Evolutionary conservation across 495 filamentous ascomycete genomes (phyloP), one percentile per base, ranked within the genome.

Genomic region (Bacidia gigantensis): DNA sequence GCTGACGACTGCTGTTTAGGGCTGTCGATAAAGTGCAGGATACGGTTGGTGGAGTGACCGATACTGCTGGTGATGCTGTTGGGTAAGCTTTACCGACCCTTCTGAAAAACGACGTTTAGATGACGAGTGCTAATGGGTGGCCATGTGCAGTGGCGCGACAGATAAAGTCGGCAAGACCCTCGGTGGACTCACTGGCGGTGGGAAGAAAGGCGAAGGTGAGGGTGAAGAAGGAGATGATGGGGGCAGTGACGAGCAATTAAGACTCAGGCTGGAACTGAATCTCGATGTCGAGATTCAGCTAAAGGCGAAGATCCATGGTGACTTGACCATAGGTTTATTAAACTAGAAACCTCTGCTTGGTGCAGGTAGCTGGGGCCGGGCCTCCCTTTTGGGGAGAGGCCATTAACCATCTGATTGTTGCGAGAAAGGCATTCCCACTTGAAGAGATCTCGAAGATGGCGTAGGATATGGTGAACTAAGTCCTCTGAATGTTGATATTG

Each of bases 231-330:
- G 24, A 43, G 49, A 43, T 9, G 26, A 48, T 14, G 56, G 46
- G 26, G 57, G 53, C 12, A 48, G 54, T 7, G 55, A 53, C 11
- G 56, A 61, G 35, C 47, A 89, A 62, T 67, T 95, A 53, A 75
- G 78, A 58, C 59, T 95, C 65, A 63, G 89, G 42, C 64, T 95
- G 49, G 89, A 95, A 62, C 63, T 95, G 48, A 95, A 95, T 67
- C 68, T 95, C 45, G 89, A 95, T 65, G 78, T 95, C 57, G 86
- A 95, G 72, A 82, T 95, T 26, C 81, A 88, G 63, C 70, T 95
- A 2, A 93, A 94, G 77, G 89, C 89, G 18, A 85, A 86, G 69
- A 92, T 95, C 64, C 86, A 92, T 63, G 87, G 89, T 67, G 89
- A 95, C 72, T 69, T 95, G 61, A 90, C 85, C 29, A 65, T 95